Percentiles rank a stretch among this genome's conserved stretches.
Conservation (phyloP, 2,329 filamentous ascomycete species). For the Botrytis cinerea region DNA sequence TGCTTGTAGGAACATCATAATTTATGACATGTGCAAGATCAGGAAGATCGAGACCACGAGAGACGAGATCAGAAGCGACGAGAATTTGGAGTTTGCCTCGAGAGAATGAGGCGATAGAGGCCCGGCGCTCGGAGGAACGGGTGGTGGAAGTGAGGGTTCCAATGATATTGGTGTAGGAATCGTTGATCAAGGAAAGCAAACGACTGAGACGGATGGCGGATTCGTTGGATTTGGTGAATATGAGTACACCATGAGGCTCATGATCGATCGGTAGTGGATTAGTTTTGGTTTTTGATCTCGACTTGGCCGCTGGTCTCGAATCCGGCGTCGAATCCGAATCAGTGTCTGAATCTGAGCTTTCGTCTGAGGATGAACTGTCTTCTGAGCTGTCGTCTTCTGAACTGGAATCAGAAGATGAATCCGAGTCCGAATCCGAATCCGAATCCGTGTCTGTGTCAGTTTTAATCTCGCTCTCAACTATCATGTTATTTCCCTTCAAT, state of each 20-base stretch:
- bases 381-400: slow-evolving; percentile 22
- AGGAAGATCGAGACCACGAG: slow-evolving; percentile 82
- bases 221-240: slow-evolving; percentile 92
- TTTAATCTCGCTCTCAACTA: slow-evolving; percentile 38
- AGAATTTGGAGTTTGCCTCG: slow-evolving; percentile 68
- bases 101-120: slow-evolving; percentile 67
- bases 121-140: slow-evolving; percentile 68
- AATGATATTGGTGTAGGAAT: slow-evolving; percentile 56
- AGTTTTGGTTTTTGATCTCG: neutral
- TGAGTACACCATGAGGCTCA: slow-evolving; percentile 55
- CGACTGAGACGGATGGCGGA: slow-evolving; percentile 82
- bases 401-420: slow-evolving; percentile 26
- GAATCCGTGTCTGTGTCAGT: slow-evolving; percentile 40
- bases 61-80: slow-evolving; percentile 90
- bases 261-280: slow-evolving; percentile 30
- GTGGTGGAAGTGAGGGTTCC: slow-evolving; percentile 77
- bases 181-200: slow-evolving; percentile 69
- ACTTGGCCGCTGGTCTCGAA: neutral
- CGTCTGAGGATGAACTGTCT: slow-evolving; percentile 13
- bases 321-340: slow-evolving; percentile 23
- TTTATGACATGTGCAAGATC: slow-evolving; percentile 84
- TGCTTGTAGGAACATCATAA: slow-evolving; percentile 83
- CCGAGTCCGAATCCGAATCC: slow-evolving; percentile 23
- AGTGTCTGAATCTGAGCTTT: slow-evolving; percentile 12
- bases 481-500: slow-evolving; percentile 59